Percentiles rank a stretch among this genome's conserved stretches.
These are phyloP conservation scores for Sparassis latifolia DNA, from an alignment of 1,284 basidiomycete genomes.

Conservation along the genomic window DNA sequence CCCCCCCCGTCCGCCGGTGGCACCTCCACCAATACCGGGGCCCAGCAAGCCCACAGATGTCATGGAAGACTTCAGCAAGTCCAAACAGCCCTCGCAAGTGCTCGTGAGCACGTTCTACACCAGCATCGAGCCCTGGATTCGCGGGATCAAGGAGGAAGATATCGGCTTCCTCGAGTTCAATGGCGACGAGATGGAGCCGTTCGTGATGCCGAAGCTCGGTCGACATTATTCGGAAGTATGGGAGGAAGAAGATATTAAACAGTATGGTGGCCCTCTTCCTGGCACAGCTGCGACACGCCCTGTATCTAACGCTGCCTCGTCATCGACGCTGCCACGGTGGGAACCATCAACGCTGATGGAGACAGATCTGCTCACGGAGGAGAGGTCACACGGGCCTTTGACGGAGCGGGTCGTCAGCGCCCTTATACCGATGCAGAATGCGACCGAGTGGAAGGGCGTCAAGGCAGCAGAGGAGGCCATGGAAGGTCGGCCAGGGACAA, in stretches of 20 bases:
- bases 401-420: slow-evolving; percentile 80
- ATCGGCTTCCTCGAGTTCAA: slow-evolving; percentile 83
- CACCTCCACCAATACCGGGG: slow-evolving; percentile 63
- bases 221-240: slow-evolving; percentile 86
- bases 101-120: slow-evolving; percentile 73
- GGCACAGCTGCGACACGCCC: slow-evolving; percentile 30
- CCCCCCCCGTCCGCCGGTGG: slow-evolving; percentile 58
- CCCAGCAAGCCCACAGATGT: slow-evolving; percentile 81
- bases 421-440: slow-evolving; percentile 60
- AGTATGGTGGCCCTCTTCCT: slow-evolving; percentile 39
- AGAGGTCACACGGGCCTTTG: slow-evolving; percentile 71
- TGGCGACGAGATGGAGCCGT: slow-evolving; percentile 84
- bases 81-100: slow-evolving; percentile 66
- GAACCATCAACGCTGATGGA: slow-evolving; percentile 69
- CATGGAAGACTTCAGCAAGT: slow-evolving; percentile 80
- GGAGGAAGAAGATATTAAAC: slow-evolving; percentile 81
- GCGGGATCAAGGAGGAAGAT: slow-evolving; percentile 85
- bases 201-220: slow-evolving; percentile 81
- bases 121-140: slow-evolving; percentile 81
- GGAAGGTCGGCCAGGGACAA: slow-evolving; percentile 71
- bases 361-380: slow-evolving; percentile 56
- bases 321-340: slow-evolving; percentile 50
- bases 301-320: slow-evolving; percentile 22
- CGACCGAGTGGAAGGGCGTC: slow-evolving; percentile 62
- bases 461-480: slow-evolving; percentile 78